phyloP scores from a whole-genome alignment of 768 basidiomycete species.

The Macrolepiota dolichaula region DNA sequence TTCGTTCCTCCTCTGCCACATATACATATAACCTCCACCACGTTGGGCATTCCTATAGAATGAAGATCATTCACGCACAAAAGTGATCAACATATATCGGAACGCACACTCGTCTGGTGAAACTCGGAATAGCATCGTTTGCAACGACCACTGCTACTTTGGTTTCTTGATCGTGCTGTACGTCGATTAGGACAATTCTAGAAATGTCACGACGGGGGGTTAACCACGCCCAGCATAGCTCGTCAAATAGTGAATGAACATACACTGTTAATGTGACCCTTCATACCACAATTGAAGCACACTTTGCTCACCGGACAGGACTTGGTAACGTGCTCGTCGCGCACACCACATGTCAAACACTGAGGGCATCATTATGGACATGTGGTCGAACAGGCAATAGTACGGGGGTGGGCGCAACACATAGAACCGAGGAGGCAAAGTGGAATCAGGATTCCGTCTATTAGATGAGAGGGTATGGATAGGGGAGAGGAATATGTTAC shows the following conservation, averaged over 20 bases:
- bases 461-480: neutral
- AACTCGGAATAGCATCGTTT: conserved; percentile 63
- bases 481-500: conserved; percentile 23
- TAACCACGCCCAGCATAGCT: neutral
- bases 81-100: neutral
- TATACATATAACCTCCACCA: conserved; percentile 82
- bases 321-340: conserved; percentile 74
- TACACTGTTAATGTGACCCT: conserved; percentile 74
- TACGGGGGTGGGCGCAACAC: neutral
- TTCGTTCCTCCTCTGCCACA: conserved; percentile 50
- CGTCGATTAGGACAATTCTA: conserved; percentile 73
- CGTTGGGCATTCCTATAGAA: conserved; percentile 74
- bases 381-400: neutral
- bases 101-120: conserved; percentile 59
- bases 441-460: neutral
- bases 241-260: conserved; percentile 16
- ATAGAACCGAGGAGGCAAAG: neutral
- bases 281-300: conserved; percentile 81
- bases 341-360: conserved; percentile 81
- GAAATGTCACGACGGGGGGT: conserved; percentile 3
- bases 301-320: conserved; percentile 80
- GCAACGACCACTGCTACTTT: conserved; percentile 35
- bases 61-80: neutral
- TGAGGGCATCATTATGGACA: conserved; percentile 22
- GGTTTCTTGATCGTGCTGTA: conserved; percentile 18